A percentile compares a stretch with the other conserved stretches of the same genome.
Conservation (phyloP, 2,329 filamentous ascomycete species). For the Bipolaris bicolor region DNA sequence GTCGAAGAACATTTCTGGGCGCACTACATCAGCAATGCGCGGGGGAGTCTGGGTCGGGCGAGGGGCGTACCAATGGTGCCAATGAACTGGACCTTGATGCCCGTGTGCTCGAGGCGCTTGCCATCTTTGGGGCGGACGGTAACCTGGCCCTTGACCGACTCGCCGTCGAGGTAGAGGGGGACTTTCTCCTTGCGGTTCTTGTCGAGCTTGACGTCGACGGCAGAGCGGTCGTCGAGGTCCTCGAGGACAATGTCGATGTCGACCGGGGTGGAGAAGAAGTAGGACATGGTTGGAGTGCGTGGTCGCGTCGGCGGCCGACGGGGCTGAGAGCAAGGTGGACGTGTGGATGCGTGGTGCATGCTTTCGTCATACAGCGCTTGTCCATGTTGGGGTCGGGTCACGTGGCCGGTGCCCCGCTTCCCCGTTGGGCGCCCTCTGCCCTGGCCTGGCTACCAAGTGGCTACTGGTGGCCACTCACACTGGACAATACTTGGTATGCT, state of each 20-base stretch:
- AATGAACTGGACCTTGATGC: slow-evolving; percentile 99
- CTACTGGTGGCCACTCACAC: background rate
- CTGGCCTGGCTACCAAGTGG: background rate
- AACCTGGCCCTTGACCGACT: slow-evolving; percentile 95
- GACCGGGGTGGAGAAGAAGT: slow-evolving; percentile 91
- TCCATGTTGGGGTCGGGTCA: slow-evolving; percentile 12
- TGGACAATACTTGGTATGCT: background rate
- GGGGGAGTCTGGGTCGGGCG: background rate
- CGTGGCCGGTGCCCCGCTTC: slow-evolving; percentile 18
- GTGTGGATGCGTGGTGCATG: slow-evolving; percentile 8
- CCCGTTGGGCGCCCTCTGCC: slow-evolving; percentile 3
- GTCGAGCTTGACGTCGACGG: slow-evolving; percentile 97
- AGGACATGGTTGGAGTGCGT: slow-evolving; percentile 71
- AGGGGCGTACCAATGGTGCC: slow-evolving; percentile 82
- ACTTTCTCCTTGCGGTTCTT: slow-evolving; percentile 98
- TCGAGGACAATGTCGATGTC: slow-evolving; percentile 99
- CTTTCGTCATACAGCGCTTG: slow-evolving; percentile 14
- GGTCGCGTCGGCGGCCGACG: slow-evolving; percentile 26
- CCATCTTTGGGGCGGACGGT: slow-evolving; percentile 97
- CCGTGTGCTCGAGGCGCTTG: slow-evolving; percentile 95
- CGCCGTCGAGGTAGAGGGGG: slow-evolving; percentile 95
- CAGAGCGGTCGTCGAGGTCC: slow-evolving; percentile 89
- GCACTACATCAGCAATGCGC: slow-evolving; percentile 20
- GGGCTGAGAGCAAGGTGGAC: slow-evolving; percentile 19
- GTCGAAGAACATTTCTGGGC: slow-evolving; percentile 97